These are phyloP conservation scores for Nakaseomyces sp. DNA, from an alignment of 1,139 yeast genomes.

Conservation along the genomic window DNA sequence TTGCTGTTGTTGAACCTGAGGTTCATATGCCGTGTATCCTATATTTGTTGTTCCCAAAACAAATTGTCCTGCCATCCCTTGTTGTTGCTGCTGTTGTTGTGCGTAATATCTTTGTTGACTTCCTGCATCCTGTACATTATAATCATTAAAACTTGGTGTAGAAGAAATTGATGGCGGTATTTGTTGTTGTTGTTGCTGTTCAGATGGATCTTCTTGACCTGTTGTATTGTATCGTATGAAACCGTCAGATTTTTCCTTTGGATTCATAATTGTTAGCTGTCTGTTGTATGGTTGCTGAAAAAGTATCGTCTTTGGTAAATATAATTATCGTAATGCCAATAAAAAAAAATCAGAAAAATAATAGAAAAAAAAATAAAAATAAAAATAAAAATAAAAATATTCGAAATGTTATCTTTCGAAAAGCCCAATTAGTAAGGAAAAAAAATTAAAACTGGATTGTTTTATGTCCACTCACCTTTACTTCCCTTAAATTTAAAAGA, in stretches of 20 bases:
- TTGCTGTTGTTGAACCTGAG: neutral
- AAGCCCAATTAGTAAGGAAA: no score
- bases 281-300: no score
- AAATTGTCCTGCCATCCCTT: neutral
- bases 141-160: slow-evolving; percentile 2
- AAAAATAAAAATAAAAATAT: no score
- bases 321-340: neutral
- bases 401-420: no score
- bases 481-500: no score
- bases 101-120: slow-evolving; percentile 1
- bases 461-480: no score
- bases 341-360: no score
- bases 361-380: no score
- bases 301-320: neutral
- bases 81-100: neutral
- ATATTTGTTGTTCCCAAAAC: neutral
- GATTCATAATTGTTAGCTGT: neutral
- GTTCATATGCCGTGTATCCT: neutral
- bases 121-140: neutral
- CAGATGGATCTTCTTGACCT: neutral
- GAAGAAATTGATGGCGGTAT: neutral
- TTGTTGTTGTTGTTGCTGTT: neutral
- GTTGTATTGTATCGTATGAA: neutral
- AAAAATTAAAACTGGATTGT: no score
- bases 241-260: neutral